A percentile compares a stretch with the other conserved stretches of the same genome.
Conservation (phyloP, 257 asterid genomes). For the Misopates orontium region DNA sequence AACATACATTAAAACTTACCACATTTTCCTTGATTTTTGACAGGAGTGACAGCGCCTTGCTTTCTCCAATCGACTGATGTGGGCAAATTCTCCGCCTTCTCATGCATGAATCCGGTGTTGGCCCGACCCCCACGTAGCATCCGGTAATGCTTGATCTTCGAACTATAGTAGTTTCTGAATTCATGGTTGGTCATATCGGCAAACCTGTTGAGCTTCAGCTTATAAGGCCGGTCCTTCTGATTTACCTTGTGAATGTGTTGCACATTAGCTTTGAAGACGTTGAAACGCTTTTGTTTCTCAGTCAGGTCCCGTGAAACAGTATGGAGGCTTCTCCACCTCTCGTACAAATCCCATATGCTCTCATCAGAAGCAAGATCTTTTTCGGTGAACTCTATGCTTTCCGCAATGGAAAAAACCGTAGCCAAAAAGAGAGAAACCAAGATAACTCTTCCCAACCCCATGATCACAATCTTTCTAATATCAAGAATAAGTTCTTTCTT, state of each 20-base stretch:
- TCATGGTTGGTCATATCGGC: constrained; percentile 81
- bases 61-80: constrained; percentile 79
- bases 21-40: constrained; percentile 86
- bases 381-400: constrained; percentile 67
- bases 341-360: constrained; percentile 69
- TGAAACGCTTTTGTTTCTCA: constrained; percentile 72
- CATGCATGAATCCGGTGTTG: constrained; percentile 58
- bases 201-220: constrained; percentile 74
- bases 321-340: constrained; percentile 83
- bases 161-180: constrained; percentile 58
- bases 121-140: constrained; percentile 52
- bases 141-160: constrained; percentile 63
- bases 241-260: constrained; percentile 60
- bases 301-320: constrained; percentile 60
- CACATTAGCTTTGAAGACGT: constrained; percentile 82
- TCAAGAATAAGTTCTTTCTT: constrained; percentile 3
- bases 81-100: constrained; percentile 45
- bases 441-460: constrained; percentile 39
- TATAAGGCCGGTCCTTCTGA: constrained; percentile 75
- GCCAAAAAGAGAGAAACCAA: constrained; percentile 39
- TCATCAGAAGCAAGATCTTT: constrained; percentile 78
- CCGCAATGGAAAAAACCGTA: constrained; percentile 36
- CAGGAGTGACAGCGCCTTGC: constrained; percentile 71
- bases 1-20: constrained; percentile 42
- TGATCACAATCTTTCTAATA: constrained; percentile 24